These are phyloP conservation scores for Chiua virens DNA, from an alignment of 768 basidiomycete genomes.

Conservation along the genomic window DNA sequence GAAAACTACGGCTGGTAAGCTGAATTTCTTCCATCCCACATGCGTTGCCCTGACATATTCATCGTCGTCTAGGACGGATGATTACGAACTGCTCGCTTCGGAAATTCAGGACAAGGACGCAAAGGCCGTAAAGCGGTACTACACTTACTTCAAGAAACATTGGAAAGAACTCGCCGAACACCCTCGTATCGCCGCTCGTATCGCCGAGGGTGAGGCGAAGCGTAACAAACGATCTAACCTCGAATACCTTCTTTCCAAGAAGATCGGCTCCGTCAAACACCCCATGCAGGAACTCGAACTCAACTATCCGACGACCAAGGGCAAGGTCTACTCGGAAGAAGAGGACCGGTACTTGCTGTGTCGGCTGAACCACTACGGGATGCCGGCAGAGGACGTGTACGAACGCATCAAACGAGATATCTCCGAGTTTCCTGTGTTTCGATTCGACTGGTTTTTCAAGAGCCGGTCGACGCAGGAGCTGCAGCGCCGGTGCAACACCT, in stretches of 20 bases:
- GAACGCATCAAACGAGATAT: constrained; percentile 97
- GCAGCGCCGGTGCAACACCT: constrained; percentile 81
- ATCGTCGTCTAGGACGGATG: constrained; percentile 50
- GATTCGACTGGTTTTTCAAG: constrained; percentile 99
- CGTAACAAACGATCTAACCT: constrained; percentile 84
- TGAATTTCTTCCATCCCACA: background rate
- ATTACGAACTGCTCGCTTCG: constrained; percentile 65
- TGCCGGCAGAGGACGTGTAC: constrained; percentile 86
- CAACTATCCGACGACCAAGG: constrained; percentile 93
- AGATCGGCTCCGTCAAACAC: constrained; percentile 79
- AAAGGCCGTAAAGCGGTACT: constrained; percentile 77
- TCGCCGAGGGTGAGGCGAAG: constrained; percentile 86
- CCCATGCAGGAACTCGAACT: constrained; percentile 98
- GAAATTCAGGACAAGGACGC: constrained; percentile 85
- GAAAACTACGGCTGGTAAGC: constrained; percentile 80
- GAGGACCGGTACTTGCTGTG: constrained; percentile 95
- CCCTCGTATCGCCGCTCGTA: constrained; percentile 78
- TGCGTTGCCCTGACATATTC: no score
- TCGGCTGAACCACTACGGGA: constrained; percentile 85
- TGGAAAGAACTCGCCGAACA: constrained; percentile 77
- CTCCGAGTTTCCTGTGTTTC: constrained; percentile 93
- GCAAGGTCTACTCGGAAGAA: constrained; percentile 95
- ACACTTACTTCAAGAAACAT: constrained; percentile 83
- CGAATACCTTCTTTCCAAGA: constrained; percentile 73
- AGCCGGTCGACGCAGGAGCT: constrained; percentile 88